These are phyloP conservation scores for Bretschneidera sinensis DNA, from an alignment of 345 rosid species.

Conservation along the genomic window DNA sequence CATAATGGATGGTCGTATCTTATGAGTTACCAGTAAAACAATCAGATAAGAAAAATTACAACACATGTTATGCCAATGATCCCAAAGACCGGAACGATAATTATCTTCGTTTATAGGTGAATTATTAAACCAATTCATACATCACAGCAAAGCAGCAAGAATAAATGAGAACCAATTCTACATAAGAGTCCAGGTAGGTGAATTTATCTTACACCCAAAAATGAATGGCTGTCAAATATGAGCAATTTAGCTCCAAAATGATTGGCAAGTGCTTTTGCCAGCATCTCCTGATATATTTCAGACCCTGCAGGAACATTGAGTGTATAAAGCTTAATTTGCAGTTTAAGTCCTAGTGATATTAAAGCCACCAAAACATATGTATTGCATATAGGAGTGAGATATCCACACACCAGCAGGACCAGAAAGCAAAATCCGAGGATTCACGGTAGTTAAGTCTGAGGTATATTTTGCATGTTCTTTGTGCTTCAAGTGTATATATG, in stretches of 20 bases:
- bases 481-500: constrained; percentile 78
- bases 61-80: constrained; percentile 7
- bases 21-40: constrained; percentile 5
- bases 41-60: constrained; percentile 2
- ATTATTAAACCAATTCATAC: no score
- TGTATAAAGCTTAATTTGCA: constrained; percentile 11
- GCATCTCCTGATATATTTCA: constrained; percentile 87
- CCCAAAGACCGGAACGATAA: constrained; percentile 2
- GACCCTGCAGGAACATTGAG: constrained; percentile 53
- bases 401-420: constrained; percentile 78
- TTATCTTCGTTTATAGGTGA: neutral
- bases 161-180: neutral
- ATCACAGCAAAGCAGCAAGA: constrained; percentile 6
- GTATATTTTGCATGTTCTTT: constrained; percentile 69
- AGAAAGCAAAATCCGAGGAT: constrained; percentile 87
- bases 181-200: constrained; percentile 10
- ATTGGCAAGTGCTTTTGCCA: constrained; percentile 83
- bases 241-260: constrained; percentile 77
- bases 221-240: constrained; percentile 69
- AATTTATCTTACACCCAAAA: constrained; percentile 76
- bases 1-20: constrained; percentile 11
- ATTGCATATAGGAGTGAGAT: constrained; percentile 10
- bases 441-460: constrained; percentile 58
- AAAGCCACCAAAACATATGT: constrained; percentile 9
- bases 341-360: no score